Percentiles rank a stretch among this genome's conserved stretches.
Evolutionary conservation across 2,329 filamentous ascomycete genomes (phyloP).

Genomic region (Sarocladium strictum): DNA sequence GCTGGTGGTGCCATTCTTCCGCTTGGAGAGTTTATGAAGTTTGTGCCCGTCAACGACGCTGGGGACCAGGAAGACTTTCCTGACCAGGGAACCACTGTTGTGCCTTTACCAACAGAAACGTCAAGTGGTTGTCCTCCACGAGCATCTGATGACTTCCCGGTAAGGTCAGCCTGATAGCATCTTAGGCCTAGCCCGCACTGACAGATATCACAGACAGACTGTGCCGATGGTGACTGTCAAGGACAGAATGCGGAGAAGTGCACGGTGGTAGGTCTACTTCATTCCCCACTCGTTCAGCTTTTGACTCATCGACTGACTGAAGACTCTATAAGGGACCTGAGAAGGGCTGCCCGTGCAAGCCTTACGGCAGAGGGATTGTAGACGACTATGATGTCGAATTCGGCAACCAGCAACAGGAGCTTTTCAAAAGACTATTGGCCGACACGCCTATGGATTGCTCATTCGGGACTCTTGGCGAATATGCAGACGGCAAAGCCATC

Average conservation of each 20-base stretch:
- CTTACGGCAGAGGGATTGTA: background rate
- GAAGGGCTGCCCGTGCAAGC: background rate
- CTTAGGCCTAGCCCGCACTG: background rate
- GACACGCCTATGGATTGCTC: background rate
- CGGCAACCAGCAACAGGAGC: background rate
- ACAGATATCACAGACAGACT: background rate
- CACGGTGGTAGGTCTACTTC: background rate
- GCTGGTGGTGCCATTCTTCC: background rate
- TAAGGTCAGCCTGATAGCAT: background rate
- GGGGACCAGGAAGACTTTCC: background rate
- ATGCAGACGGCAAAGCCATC: background rate
- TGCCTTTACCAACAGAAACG: background rate
- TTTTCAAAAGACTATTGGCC: background rate
- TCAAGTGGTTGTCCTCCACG: background rate
- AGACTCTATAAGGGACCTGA: background rate
- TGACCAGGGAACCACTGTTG: background rate
- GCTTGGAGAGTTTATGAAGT: background rate
- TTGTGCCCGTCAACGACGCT: background rate
- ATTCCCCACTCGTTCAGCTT: background rate
- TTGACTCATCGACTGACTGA: background rate
- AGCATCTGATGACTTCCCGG: background rate
- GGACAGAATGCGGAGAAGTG: background rate
- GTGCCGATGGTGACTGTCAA: background rate
- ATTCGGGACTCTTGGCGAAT: background rate
- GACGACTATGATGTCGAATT: background rate